Percentiles rank a stretch among this genome's conserved stretches.
Evolutionary conservation across 805 yeast genomes (phyloP).

Genomic region (Starmerella floris): DNA sequence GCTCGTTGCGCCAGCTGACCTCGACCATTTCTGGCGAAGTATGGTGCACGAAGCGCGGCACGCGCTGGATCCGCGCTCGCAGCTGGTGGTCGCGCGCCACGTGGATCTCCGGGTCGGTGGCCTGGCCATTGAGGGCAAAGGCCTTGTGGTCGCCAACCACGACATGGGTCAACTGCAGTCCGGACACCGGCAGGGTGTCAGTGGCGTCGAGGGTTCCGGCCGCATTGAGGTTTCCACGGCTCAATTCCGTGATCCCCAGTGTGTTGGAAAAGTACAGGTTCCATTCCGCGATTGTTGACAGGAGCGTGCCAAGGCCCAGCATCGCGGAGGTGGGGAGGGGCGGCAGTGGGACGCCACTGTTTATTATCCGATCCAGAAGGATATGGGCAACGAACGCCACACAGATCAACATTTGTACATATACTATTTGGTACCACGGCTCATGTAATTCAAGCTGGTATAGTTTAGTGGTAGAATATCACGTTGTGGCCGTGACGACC

Average conservation of each 20-base stretch:
- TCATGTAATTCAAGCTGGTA: too few species aligned
- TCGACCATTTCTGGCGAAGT: constrained; percentile 2
- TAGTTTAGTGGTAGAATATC: constrained; percentile 60
- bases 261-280: too few species aligned
- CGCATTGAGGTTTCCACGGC: not conserved
- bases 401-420: too few species aligned
- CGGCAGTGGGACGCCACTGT: too few species aligned
- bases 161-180: constrained; percentile 6
- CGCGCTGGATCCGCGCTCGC: not conserved
- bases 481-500: constrained; percentile 65
- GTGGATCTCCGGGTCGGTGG: not conserved
- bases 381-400: too few species aligned
- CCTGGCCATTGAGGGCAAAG: constrained; percentile 5
- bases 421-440: too few species aligned
- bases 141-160: constrained; percentile 1
- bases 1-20: constrained; percentile 7
- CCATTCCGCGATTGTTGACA: too few species aligned
- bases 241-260: not conserved
- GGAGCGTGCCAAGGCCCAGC: too few species aligned
- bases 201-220: not conserved
- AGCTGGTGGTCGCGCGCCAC: not conserved
- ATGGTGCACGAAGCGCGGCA: constrained; percentile 10
- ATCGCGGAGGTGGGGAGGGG: too few species aligned
- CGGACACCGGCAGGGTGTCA: not conserved
- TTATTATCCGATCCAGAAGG: too few species aligned